Conservation (phyloP, 176 grass and related monocot genomes). For the Triticum monococcum region DNA sequence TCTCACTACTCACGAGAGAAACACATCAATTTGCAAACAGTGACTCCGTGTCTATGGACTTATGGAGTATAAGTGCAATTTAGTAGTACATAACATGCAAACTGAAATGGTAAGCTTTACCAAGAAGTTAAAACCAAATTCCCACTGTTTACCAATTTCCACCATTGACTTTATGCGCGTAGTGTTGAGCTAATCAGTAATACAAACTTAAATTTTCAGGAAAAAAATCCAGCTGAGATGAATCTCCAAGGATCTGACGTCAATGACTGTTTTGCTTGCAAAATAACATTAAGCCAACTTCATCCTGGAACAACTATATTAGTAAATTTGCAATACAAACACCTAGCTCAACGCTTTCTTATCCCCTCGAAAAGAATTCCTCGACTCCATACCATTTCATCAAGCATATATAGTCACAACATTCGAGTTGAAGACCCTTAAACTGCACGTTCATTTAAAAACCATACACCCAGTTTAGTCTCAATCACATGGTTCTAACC, state of each 20-base stretch:
- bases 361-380: background rate
- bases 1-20: background rate
- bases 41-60: background rate
- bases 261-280: background rate
- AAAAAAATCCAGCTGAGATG: background rate
- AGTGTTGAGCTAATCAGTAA: no score
- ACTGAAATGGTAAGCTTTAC: background rate
- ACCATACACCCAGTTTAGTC: background rate
- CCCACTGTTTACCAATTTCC: no score
- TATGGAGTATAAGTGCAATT: background rate
- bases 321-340: background rate
- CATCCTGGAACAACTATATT: background rate
- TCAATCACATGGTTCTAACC: background rate
- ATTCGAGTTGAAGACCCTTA: background rate
- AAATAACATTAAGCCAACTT: background rate
- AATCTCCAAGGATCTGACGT: background rate
- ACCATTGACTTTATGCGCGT: no score
- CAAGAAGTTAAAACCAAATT: no score
- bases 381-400: background rate
- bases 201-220: no score
- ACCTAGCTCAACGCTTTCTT: background rate
- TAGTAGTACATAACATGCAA: conserved; percentile 10
- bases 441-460: background rate
- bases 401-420: background rate
- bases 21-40: background rate